Base-by-base conservation (phyloP, 2,329 filamentous ascomycete species). In the Neopestalotiopsis rosae region DNA sequence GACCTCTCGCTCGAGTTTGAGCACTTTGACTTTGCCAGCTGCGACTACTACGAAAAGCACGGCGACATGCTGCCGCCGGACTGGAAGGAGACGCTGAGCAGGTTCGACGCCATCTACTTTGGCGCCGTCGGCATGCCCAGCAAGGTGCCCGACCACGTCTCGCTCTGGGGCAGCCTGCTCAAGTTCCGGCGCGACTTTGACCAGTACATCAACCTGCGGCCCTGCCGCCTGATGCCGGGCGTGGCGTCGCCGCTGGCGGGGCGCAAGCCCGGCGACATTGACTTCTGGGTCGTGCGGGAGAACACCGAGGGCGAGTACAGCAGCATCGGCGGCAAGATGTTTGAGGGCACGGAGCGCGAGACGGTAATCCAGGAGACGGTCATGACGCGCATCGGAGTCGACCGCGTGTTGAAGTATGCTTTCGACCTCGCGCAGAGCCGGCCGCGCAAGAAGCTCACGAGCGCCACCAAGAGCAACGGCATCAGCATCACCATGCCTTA, bases 121-220 rank as follows among this genome's bases (percentile, higher is more conserved):
- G 90, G 90, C 14, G 89, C 90, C 6, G 90, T 92, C 5, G 90
- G 90, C 13, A 80, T 84, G 79, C 83, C 83, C 0, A 78, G 81
- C 61, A 72, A 76, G 12, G 89, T 92, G 0, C 90, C 90, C 1
- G 90, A 92, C 71, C 87, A 92, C 71, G 87, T 92, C 69, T 88
- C 88, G 0, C 86, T 93, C 1, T 92, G 91, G 91, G 86, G 86
- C 7, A 85, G 91, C 40, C 87, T 91, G 59, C 81, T 93, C 7
- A 89, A 89, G 20, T 92, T 93, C 74, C 87, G 91, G 49, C 89
- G 91, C 65, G 85, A 88, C 49, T 84, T 92, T 61, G 90, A 92
- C 70, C 90, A 92, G 74, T 92, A 91, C 74, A 86, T 91, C 71
- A 93, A 92, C 71, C 85, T 92, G 0, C 85, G 91, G 0, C 91